Evolutionary conservation across 352 stramenopile genomes (phyloP), one percentile per base, ranked within the genome.

Genomic region (Peronosclerospora sorghi): DNA sequence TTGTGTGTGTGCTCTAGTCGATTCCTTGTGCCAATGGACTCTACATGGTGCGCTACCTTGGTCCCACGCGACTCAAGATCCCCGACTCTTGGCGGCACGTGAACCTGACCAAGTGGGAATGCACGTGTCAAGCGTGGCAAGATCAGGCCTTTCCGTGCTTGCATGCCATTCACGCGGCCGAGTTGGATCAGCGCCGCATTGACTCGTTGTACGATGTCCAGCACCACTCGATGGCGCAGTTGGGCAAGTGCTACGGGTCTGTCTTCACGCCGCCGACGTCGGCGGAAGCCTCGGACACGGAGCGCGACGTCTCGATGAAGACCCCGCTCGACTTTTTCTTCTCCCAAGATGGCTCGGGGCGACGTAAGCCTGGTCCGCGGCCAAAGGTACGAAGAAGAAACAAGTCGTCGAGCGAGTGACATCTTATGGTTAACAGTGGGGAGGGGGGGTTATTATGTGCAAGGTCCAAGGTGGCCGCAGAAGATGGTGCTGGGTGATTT

Each of bases 91-190:
- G 76, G 76, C 73, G 73, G 18, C 73, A 88, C 28, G 76, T 88
- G 19, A 84, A 85, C 47, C 56, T 88, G 9, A 42, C 73, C 0
- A 66, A 82, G 35, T 84, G 71, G 68, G 71, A 88, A 40, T 88
- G 76, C 52, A 84, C 73, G 19, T 88, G 76, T 38, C 65, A 80
- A n/a, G 73, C 82, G 38, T 88, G 76, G 76, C 76, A 88, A 38
- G 76, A 88, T 39, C 68, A 75, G 13, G 60, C 73, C 27, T 86
- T 88, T 35, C 76, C 76, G 23, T 88, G 76, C 24, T 65, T 86
- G 45, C 76, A 88, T 45, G 73, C 63, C 3, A 83, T 88, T 37
- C 73, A 88, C 43, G 71, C 76, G 1, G 63, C 73, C 2, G 76
- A 86, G 50, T 50, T 88, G 24, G 75, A 84, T 37, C 71, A 74